Evolutionary conservation across 169 alveolate species (phyloP), one percentile per base, ranked within the genome.

Genomic region (Plasmodium gaboni): DNA sequence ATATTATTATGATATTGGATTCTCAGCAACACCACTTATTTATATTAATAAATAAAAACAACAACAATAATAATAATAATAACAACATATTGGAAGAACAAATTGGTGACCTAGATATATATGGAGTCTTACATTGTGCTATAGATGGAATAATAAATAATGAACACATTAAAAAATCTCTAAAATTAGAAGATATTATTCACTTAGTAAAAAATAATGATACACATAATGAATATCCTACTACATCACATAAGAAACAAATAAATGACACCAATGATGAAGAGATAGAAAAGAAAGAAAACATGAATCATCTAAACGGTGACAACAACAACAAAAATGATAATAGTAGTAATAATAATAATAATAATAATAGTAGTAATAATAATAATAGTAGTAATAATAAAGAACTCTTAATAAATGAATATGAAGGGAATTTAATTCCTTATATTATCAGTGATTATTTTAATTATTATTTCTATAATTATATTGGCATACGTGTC

Each of bases 1-100:
- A 99, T 92, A 95, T 99, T 26, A 96, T 98, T 92, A 96, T 98
- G 78, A 92, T 99, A 76, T 95, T 99, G n/a, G 99, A 99, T 90
- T 99, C 99, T 2, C 99, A 99, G 2, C 99, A 99, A 15, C 99
- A 99, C 91, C 97, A 95, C 80, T 91, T 99, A 55, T 97, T 99
- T 90, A 99, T 98, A 3, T 95, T 98, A 38, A 94, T 97, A 15
- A 97, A 97, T 50, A 32, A 32, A 32, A 38, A 38, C 5, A 26
- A 26, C 0, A 38, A 38, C 0, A 26, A 26, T 38, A 6, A 38
- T 38, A 22, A 71, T 2, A 24, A 42, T 24, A 51, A 44, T 1
- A 53, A 63, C 38, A 1, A 5, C 15, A 13, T 50, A 28, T 22
- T 55, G 19, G 24, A 19, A 2, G 74, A 94, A 71, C 71, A 65